Evolutionary conservation across 1,284 basidiomycete genomes (phyloP), one percentile per base, ranked within the genome.

Genomic region (Pseudozyma thailandica): DNA sequence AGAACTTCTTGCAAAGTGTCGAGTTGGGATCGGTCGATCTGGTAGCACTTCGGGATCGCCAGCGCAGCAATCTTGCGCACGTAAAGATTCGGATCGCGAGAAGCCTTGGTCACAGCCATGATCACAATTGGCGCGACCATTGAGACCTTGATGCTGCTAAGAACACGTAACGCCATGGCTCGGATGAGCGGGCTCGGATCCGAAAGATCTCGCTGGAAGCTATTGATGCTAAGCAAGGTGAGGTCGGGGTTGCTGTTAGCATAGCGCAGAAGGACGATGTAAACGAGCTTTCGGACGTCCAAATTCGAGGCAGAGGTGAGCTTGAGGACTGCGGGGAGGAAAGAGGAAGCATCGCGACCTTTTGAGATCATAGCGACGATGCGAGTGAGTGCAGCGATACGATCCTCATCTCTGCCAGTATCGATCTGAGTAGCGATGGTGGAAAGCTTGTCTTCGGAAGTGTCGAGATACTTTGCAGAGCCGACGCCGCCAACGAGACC

Each of bases 231-330:
- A 23, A 99, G 87, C 33, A 99, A 85, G 0, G 96, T 92, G 50
- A 98, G 89, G 84, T 98, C 96, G 8, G 95, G 94, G 20, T 78
- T 77, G 42, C 37, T 57, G 45, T 62, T 72, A 42, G 95, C 94
- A 84, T 96, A 95, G 65, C 93, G 90, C 37, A 98, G 86, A 64
- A 98, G 90, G 84, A 95, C 97, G 74, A 98, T 95, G 84, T 98
- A 98, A 42, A 98, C 94, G 56, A 98, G 89, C 84, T 98, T 97
- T 69, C 94, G 90, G 72, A 97, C 91, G 84, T 97, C 94, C 46
- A 98, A 89, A 82, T 82, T 78, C 30, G 80, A 77, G n/a, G 75
- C 62, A 0, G 84, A 82, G 15, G 82, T 72, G 25, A 82, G 70
- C 55, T 82, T 82, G 28, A 81, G 59, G 15, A 81, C 81, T 33